Evolutionary conservation across 805 yeast genomes (phyloP).

Genomic region (Torulaspora franciscae): DNA sequence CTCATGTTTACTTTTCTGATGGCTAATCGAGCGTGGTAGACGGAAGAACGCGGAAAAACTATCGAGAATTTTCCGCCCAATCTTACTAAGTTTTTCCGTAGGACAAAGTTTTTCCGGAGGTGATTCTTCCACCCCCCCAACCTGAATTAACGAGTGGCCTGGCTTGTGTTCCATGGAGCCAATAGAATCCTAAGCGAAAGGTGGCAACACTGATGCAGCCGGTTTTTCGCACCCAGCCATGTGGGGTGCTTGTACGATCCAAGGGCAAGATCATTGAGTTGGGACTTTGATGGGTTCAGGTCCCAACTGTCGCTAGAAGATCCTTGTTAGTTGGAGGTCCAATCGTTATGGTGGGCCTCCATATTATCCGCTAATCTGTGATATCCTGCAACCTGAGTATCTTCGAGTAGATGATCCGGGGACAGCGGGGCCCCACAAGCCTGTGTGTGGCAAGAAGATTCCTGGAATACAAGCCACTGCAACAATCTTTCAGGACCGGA

Average conservation of each 20-base stretch:
- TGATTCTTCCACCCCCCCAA: background rate
- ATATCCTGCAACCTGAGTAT: background rate
- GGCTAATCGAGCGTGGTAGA: background rate
- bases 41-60: background rate
- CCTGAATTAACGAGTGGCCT: background rate
- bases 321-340: too few relatives aligned
- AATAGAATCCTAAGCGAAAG: background rate
- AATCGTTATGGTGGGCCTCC: too few relatives aligned
- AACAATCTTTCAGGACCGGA: background rate
- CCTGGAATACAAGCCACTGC: constrained; percentile 6
- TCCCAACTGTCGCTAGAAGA: too few relatives aligned
- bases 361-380: too few relatives aligned
- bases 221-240: too few relatives aligned
- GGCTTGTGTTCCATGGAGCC: background rate
- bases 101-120: background rate
- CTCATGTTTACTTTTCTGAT: background rate
- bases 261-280: too few relatives aligned
- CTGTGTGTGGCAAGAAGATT: background rate
- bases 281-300: too few relatives aligned
- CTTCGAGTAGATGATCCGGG: constrained; percentile 1
- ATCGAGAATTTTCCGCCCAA: background rate
- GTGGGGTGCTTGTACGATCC: too few relatives aligned
- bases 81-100: background rate
- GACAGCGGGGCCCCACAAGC: constrained; percentile 7
- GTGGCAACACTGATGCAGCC: too few relatives aligned